phyloP scores from a whole-genome alignment of 441 rosid genomes.

The Syzygium syzygioides region DNA sequence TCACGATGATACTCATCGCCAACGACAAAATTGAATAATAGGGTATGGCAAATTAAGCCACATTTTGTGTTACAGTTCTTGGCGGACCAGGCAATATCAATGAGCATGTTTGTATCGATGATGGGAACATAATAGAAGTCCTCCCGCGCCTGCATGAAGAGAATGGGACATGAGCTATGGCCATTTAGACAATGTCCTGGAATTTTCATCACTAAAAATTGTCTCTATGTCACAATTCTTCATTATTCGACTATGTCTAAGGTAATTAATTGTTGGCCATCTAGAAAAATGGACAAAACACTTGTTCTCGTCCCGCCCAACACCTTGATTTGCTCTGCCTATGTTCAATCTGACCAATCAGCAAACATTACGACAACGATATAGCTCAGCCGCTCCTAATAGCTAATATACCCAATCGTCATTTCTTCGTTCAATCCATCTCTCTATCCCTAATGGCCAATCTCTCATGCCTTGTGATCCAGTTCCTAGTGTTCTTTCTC shows the following conservation, averaged over 20 bases:
- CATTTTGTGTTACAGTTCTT: not conserved
- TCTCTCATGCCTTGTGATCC: not conserved
- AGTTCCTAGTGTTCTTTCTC: slow-evolving; percentile 7
- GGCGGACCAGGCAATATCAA: not conserved
- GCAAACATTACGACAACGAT: not conserved
- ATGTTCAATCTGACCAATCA: not conserved
- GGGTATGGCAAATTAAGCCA: not conserved
- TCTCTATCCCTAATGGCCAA: not conserved
- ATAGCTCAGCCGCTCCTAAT: not conserved
- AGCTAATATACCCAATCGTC: not conserved
- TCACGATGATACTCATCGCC: not conserved
- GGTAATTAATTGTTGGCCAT: not conserved
- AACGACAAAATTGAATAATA: not conserved
- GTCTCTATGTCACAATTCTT: not conserved
- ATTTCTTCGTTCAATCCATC: not conserved
- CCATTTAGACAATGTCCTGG: not conserved
- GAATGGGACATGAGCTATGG: not conserved
- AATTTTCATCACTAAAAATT: not conserved
- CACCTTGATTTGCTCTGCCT: not conserved
- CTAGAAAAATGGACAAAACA: too few species aligned
- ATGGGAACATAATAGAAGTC: too few species aligned
- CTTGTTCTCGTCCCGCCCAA: too few species aligned
- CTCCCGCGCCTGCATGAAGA: too few species aligned
- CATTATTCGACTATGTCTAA: not conserved
- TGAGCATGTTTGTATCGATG: not conserved